Evolutionary conservation across 306 rosid species (phyloP).

Genomic region (Boehmeria nivea): DNA sequence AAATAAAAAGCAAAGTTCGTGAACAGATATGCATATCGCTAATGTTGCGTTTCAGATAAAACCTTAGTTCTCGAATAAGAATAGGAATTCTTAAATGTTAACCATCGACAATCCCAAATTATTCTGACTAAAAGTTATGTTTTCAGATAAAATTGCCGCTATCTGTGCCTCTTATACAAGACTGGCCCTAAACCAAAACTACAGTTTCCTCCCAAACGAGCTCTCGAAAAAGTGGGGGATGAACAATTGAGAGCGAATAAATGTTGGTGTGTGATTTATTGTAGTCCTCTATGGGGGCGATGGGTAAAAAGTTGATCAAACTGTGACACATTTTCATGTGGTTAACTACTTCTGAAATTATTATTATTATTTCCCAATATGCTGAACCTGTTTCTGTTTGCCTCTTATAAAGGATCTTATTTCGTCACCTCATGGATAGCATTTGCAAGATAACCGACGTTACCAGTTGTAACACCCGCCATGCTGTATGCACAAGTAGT

Average conservation of each 20-base stretch:
- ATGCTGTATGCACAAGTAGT: slow-evolving; percentile 40
- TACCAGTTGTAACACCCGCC: slow-evolving; percentile 87
- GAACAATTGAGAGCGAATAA: too few relatives aligned
- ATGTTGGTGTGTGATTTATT: too few relatives aligned
- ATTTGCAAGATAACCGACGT: slow-evolving; percentile 74
- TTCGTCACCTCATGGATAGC: slow-evolving; percentile 88
- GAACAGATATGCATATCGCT: too few relatives aligned
- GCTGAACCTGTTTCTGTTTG: not conserved
- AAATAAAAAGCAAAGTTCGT: too few relatives aligned
- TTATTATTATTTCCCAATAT: not conserved
- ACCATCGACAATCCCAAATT: not conserved
- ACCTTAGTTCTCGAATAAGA: too few relatives aligned
- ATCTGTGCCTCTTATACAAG: slow-evolving; percentile 5
- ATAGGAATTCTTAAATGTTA: too few relatives aligned
- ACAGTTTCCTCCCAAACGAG: not conserved
- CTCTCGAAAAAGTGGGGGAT: too few relatives aligned
- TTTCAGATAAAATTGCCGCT: not conserved
- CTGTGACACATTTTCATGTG: not conserved
- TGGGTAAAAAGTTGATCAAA: too few relatives aligned
- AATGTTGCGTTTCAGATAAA: too few relatives aligned
- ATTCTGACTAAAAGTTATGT: not conserved
- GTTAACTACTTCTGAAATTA: not conserved
- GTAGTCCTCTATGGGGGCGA: too few relatives aligned
- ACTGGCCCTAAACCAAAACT: not conserved
- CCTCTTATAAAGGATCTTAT: slow-evolving; percentile 11